Evolutionary conservation across 2,329 filamentous ascomycete genomes (phyloP), one percentile per base, ranked within the genome.

Genomic region (Fusarium stilboides): DNA sequence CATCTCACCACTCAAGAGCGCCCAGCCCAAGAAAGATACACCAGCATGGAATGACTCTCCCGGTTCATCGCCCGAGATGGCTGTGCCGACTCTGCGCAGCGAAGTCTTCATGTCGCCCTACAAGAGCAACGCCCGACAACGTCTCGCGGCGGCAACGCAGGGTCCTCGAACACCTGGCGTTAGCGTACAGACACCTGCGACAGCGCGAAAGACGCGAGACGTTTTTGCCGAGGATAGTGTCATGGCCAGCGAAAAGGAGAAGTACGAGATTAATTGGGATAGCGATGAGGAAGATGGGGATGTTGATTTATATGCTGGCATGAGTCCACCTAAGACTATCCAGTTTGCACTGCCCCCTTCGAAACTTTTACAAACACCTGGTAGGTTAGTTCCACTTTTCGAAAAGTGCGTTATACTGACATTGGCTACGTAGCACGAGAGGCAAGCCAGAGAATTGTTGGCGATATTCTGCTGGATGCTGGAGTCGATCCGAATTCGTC

Each of bases 261-360:
- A 77, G 60, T 86, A 88, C 54, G 88, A 91, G 75, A 88, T 90
- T 58, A 85, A 84, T 19, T 96, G 94, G 91, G 91, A 94, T 54
- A 92, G 90, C 73, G 91, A 94, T 65, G 90, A 89, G 57, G 91
- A 92, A 28, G 88, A 89, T 12, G 88, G 90, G 49, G 88, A 88
- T 39, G 85, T 85, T 24, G 88, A 85, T 42, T 76, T 88, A 8
- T 90, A 91, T 61, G 87, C 87, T 8, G 93, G 91, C 8, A 91
- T 94, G 80, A 97, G 93, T 75, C 96, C 96, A 28, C 96, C 96
- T 1, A 98, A 98, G 84, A 96, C 93, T 13, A 94, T 97, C 63
- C 92, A 94, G 75, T 97, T 97, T 78, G 91, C 92, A 44, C 81
- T 97, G 47, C 92, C 92, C 51, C 91, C 91, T 54, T 92, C 90